Evolutionary conservation across 2,329 filamentous ascomycete genomes (phyloP).

Genomic region (Pseudogymnoascus sp.): DNA sequence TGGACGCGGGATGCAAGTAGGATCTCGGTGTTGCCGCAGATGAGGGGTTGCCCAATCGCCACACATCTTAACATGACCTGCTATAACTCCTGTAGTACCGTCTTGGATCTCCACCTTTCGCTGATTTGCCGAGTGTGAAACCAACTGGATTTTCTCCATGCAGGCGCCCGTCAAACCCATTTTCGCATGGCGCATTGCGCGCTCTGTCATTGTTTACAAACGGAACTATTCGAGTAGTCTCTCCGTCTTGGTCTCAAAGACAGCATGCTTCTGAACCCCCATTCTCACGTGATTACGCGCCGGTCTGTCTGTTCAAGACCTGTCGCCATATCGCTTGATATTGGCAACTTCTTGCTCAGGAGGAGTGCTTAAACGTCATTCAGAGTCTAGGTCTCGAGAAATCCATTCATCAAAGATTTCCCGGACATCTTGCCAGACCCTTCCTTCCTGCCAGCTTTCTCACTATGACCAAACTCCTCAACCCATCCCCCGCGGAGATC

Average conservation of each 20-base stretch:
- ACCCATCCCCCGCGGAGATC: slow-evolving; percentile 20
- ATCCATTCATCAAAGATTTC: slow-evolving; percentile 14
- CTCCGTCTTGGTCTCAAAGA: slow-evolving; percentile 1
- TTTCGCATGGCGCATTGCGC: not conserved
- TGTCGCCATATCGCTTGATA: not conserved
- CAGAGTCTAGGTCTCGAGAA: not conserved
- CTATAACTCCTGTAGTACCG: not conserved
- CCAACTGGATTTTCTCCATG: not conserved
- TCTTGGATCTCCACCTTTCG: slow-evolving; percentile 1
- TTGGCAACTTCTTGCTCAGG: not conserved
- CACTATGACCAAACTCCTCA: slow-evolving; percentile 13
- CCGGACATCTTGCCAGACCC: slow-evolving; percentile 14
- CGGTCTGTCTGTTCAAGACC: not conserved
- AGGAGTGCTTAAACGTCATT: not conserved
- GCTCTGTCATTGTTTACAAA: slow-evolving; percentile 2
- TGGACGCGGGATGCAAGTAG: not conserved
- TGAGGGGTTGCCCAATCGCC: slow-evolving; percentile 8
- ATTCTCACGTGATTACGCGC: not conserved
- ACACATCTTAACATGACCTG: not conserved
- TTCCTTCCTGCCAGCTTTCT: slow-evolving; percentile 15
- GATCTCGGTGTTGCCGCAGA: slow-evolving; percentile 5
- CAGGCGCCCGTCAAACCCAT: slow-evolving; percentile 3
- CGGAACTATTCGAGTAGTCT: slow-evolving; percentile 6
- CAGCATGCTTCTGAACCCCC: not conserved
- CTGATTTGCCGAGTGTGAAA: slow-evolving; percentile 7